phyloP scores from a whole-genome alignment of 2,329 filamentous ascomycete genomes.

The Aspergillus fumigatiaffinis region DNA sequence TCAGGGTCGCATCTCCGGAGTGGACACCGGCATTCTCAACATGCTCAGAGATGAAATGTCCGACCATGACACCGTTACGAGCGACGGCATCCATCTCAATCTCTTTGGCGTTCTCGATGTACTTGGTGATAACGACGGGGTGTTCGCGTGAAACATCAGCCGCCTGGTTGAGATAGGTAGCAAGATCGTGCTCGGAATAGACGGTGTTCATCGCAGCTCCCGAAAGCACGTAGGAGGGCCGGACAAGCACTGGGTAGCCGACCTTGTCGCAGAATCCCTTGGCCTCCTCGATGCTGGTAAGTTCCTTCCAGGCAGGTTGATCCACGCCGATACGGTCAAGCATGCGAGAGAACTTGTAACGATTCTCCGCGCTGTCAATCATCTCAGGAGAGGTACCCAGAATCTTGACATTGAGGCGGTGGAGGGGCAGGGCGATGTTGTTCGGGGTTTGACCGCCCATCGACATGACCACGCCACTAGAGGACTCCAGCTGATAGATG shows the following conservation, averaged over 20 bases:
- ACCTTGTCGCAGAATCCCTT: slow-evolving; percentile 82
- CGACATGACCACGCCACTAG: slow-evolving; percentile 81
- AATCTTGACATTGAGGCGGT: slow-evolving; percentile 85
- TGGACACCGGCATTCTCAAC: slow-evolving; percentile 98
- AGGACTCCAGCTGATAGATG: slow-evolving; percentile 83
- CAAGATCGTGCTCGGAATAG: slow-evolving; percentile 90
- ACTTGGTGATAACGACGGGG: slow-evolving; percentile 98
- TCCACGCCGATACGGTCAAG: slow-evolving; percentile 91
- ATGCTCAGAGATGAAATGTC: slow-evolving; percentile 97
- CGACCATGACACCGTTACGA: slow-evolving; percentile 80
- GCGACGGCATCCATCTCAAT: slow-evolving; percentile 99
- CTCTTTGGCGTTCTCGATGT: slow-evolving; percentile 98
- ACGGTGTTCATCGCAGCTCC: slow-evolving; percentile 99
- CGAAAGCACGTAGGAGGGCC: slow-evolving; percentile 93
- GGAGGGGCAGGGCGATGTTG: slow-evolving; percentile 89
- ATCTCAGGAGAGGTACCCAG: slow-evolving; percentile 96
- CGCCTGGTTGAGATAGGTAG: slow-evolving; percentile 83
- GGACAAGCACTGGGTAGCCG: slow-evolving; percentile 87
- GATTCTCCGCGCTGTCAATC: slow-evolving; percentile 96
- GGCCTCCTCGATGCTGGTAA: slow-evolving; percentile 91
- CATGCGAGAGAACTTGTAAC: slow-evolving; percentile 99
- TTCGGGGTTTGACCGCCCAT: slow-evolving; percentile 98
- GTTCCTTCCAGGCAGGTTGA: slow-evolving; percentile 96
- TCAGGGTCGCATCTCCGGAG: slow-evolving; percentile 94
- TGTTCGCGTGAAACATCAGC: slow-evolving; percentile 91